Evolutionary conservation across 208 protist species (phyloP).

Genomic region (Lotmaria passim): DNA sequence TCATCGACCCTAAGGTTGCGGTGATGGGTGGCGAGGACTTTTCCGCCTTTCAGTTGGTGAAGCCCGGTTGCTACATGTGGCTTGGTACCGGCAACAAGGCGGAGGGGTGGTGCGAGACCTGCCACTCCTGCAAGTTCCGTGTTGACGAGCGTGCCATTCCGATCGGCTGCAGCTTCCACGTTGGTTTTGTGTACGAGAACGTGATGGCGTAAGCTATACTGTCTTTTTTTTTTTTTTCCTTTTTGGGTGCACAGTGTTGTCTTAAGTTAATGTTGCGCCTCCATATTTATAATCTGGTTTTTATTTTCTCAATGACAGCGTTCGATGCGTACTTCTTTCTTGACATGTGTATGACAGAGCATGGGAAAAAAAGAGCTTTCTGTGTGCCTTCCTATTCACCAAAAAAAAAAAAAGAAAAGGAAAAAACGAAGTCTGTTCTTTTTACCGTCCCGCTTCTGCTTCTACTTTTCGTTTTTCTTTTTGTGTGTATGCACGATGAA

Average conservation of each 20-base stretch:
- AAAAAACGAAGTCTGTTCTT: too few species aligned
- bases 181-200: slow-evolving; percentile 53
- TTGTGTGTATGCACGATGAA: too few species aligned
- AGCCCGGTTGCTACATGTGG: slow-evolving; percentile 49
- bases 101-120: slow-evolving; percentile 31
- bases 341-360: too few species aligned
- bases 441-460: too few species aligned
- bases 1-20: slow-evolving; percentile 30
- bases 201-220: slow-evolving; percentile 25
- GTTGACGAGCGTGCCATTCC: slow-evolving; percentile 53
- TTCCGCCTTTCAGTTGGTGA: slow-evolving; percentile 44
- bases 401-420: too few species aligned
- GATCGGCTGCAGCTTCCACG: slow-evolving; percentile 47
- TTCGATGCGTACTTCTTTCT: too few species aligned
- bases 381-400: too few species aligned
- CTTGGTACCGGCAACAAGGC: slow-evolving; percentile 47
- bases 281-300: too few species aligned
- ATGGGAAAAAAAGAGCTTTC: too few species aligned
- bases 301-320: slow-evolving; percentile 9
- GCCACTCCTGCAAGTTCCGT: slow-evolving; percentile 57
- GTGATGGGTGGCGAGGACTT: slow-evolving; percentile 61
- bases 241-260: too few species aligned
- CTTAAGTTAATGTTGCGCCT: too few species aligned
- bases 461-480: too few species aligned
- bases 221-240: not conserved